Conservation (phyloP, 495 filamentous ascomycete genomes). For the Tetracladium setigerum region DNA sequence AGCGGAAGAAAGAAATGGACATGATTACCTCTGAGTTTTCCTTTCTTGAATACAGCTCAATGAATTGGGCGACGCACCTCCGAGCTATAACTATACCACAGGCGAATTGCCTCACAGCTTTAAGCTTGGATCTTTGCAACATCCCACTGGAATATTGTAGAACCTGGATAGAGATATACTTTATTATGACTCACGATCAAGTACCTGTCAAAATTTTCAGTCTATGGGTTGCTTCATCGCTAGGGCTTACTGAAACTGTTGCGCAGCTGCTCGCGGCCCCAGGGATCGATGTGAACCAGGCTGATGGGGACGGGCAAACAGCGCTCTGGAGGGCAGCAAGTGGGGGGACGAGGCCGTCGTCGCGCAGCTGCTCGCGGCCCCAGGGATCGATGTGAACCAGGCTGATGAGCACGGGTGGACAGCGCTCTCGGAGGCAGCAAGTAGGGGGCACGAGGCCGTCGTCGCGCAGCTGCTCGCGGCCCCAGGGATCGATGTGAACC, state of each 20-base stretch:
- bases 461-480: slow-evolving; percentile 1
- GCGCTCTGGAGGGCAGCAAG: slow-evolving; percentile 1
- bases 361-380: neutral
- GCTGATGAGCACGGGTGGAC: neutral
- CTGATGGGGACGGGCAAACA: neutral
- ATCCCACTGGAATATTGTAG: neutral
- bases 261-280: neutral
- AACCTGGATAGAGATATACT: neutral
- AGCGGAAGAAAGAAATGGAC: neutral
- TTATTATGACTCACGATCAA: too few relatives aligned
- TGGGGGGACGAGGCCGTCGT: neutral
- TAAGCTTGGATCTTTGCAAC: neutral
- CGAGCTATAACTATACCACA: neutral
- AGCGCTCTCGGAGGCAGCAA: neutral
- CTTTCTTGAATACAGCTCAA: slow-evolving; percentile 22
- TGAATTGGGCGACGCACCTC: slow-evolving; percentile 20
- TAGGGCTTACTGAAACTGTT: neutral
- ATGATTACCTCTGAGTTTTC: slow-evolving; percentile 1
- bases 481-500: slow-evolving; percentile 1
- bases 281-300: neutral
- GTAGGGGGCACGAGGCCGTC: neutral
- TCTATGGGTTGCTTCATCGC: neutral
- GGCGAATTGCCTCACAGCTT: neutral
- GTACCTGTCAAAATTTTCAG: too few relatives aligned
- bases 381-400: neutral